These are phyloP conservation scores for Albugo laibachii DNA, from an alignment of 352 stramenopile species.

Conservation along the genomic window DNA sequence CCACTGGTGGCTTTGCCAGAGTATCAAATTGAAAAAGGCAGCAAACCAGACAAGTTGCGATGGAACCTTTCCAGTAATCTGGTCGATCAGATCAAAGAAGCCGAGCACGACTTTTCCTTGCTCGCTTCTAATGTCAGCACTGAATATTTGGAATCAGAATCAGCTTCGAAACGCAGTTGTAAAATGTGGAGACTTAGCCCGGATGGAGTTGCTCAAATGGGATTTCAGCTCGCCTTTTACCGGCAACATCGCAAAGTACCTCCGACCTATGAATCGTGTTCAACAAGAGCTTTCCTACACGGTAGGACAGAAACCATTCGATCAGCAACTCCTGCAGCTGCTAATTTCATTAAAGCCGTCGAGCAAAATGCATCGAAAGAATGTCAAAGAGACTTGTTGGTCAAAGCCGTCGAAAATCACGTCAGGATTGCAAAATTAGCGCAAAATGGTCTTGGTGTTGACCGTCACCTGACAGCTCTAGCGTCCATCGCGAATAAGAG, in stretches of 20 bases:
- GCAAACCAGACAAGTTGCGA: constrained; percentile 25
- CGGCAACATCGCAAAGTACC: constrained; percentile 52
- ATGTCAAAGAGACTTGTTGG: constrained; percentile 39
- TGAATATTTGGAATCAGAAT: constrained; percentile 67
- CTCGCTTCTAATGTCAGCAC: constrained; percentile 49
- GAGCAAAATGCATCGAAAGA: constrained; percentile 10
- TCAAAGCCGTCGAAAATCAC: constrained; percentile 59
- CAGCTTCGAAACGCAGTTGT: constrained; percentile 81
- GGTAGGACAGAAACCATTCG: constrained; percentile 86
- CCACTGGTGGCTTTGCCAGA: constrained; percentile 32
- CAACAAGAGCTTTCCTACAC: constrained; percentile 80
- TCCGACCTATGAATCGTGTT: constrained; percentile 83
- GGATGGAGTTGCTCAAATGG: constrained; percentile 83
- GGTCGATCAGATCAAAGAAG: constrained; percentile 49
- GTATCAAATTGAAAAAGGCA: background rate
- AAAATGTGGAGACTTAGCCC: constrained; percentile 84
- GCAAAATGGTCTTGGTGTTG: constrained; percentile 66
- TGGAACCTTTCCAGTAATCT: constrained; percentile 69
- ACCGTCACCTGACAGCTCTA: constrained; percentile 75
- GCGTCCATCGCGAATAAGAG: constrained; percentile 41
- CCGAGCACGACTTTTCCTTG: constrained; percentile 37
- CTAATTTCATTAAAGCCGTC: constrained; percentile 47
- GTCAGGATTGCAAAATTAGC: constrained; percentile 81
- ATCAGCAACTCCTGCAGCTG: constrained; percentile 46
- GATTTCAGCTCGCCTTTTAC: constrained; percentile 79